A percentile compares a stretch with the other conserved stretches of the same genome.
phyloP scores from a whole-genome alignment of 2,329 filamentous ascomycete genomes.

The Fusarium setosum region DNA sequence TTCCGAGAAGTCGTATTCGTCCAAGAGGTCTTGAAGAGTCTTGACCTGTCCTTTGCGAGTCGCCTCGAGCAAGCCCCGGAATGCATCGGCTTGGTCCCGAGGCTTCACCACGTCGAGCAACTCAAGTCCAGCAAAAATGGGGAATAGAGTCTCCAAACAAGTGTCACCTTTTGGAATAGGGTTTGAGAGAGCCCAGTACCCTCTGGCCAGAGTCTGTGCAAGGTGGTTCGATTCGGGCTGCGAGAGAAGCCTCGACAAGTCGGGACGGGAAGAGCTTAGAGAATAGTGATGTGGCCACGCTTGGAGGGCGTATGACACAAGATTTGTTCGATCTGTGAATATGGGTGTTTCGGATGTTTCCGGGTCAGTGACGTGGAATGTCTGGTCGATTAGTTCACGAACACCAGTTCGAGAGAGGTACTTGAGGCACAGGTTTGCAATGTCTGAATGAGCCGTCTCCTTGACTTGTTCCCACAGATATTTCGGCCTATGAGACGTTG shows the following conservation, averaged over 20 bases:
- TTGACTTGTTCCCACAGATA: neutral
- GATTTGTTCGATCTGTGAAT: neutral
- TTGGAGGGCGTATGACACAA: constrained; percentile 6
- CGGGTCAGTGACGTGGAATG: neutral
- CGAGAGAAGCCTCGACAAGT: neutral
- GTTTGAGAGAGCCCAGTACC: neutral
- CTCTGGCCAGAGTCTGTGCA: neutral
- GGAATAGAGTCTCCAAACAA: neutral
- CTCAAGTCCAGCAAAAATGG: neutral
- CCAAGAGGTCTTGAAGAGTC: neutral
- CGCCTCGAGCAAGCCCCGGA: neutral
- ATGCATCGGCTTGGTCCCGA: neutral
- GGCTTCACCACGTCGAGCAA: neutral
- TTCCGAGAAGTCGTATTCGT: neutral
- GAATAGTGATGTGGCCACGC: constrained; percentile 14
- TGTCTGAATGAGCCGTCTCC: neutral
- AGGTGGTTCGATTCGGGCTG: neutral
- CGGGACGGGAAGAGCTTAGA: neutral
- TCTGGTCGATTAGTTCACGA: neutral
- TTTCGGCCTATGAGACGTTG: fast-evolving
- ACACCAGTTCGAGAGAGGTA: neutral
- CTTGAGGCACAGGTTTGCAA: neutral
- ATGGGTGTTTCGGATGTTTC: neutral
- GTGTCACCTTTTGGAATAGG: neutral
- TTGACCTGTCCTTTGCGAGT: neutral